phyloP scores from a whole-genome alignment of 1,139 yeast species.

The Suhomyces guaymorum region DNA sequence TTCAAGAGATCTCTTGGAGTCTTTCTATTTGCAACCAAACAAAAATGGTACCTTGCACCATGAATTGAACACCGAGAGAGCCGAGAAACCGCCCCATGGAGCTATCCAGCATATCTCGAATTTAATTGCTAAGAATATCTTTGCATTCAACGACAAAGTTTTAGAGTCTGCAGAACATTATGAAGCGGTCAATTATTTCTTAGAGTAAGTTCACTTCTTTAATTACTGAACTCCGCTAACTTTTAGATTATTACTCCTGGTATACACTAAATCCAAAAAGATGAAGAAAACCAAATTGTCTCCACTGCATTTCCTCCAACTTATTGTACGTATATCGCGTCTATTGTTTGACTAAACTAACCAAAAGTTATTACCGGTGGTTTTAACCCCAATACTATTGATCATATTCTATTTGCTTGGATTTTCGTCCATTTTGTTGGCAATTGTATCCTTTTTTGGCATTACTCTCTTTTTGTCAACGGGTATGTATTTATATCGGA shows the following conservation, averaged over 20 bases:
- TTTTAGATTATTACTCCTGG: background rate
- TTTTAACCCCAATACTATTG: background rate
- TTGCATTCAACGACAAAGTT: background rate
- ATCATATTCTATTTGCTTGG: background rate
- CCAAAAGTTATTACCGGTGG: constrained; percentile 1
- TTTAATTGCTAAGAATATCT: background rate
- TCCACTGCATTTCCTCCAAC: background rate
- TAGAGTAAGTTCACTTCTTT: background rate
- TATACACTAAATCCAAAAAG: background rate
- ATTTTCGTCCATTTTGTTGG: constrained; percentile 1
- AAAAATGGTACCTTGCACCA: background rate
- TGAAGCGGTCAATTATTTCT: background rate
- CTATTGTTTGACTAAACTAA: background rate
- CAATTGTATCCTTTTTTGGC: constrained; percentile 1
- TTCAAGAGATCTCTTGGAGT: constrained; percentile 1
- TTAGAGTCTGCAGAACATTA: background rate
- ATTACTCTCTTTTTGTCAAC: background rate
- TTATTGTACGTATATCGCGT: background rate
- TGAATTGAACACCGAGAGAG: background rate
- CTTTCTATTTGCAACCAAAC: constrained; percentile 9
- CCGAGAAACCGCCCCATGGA: too few relatives aligned
- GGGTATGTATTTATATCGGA: constrained; percentile 1
- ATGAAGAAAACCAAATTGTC: background rate
- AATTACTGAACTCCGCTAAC: background rate
- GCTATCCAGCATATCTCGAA: too few relatives aligned